These are phyloP conservation scores for Tylopilus plumbeoviolaceoides DNA, from an alignment of 768 basidiomycete species.

Conservation along the genomic window DNA sequence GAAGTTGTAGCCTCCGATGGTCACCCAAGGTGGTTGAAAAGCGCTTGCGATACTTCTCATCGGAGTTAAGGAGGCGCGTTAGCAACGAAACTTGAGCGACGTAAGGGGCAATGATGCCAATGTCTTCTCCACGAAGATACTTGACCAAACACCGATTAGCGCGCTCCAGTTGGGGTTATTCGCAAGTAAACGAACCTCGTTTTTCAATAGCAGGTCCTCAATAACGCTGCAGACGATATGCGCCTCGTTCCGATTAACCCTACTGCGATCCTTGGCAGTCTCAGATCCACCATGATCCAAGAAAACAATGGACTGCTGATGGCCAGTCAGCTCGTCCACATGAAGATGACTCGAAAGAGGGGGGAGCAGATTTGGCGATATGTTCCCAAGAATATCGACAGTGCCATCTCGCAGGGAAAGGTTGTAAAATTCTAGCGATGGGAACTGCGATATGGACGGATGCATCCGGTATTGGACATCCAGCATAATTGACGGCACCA, in stretches of 20 bases:
- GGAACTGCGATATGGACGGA: conserved; percentile 83
- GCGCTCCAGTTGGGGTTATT: background rate
- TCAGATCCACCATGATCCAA: conserved; percentile 76
- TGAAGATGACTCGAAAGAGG: conserved; percentile 55
- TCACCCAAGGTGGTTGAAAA: conserved; percentile 61
- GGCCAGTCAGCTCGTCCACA: conserved; percentile 34
- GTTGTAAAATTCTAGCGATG: conserved; percentile 79
- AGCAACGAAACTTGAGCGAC: conserved; percentile 79
- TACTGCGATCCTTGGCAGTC: conserved; percentile 61
- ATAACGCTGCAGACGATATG: conserved; percentile 74
- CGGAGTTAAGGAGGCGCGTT: conserved; percentile 57
- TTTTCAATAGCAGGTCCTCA: conserved; percentile 74
- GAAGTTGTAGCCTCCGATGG: conserved; percentile 60
- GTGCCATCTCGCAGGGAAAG: conserved; percentile 71
- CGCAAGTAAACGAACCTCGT: conserved; percentile 51
- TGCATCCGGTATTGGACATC: conserved; percentile 98
- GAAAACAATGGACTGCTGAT: conserved; percentile 67
- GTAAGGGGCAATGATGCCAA: conserved; percentile 93
- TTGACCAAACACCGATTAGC: conserved; percentile 22
- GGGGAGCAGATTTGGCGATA: conserved; percentile 51
- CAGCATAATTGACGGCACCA: conserved; percentile 86
- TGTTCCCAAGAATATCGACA: conserved; percentile 44
- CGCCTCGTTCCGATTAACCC: conserved; percentile 75
- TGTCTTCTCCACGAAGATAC: conserved; percentile 67
- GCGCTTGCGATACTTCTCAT: conserved; percentile 47